Percentiles rank a stretch among this genome's conserved stretches.
Evolutionary conservation across 2,329 filamentous ascomycete genomes (phyloP).

Genomic region (Botrytis squamosa): DNA sequence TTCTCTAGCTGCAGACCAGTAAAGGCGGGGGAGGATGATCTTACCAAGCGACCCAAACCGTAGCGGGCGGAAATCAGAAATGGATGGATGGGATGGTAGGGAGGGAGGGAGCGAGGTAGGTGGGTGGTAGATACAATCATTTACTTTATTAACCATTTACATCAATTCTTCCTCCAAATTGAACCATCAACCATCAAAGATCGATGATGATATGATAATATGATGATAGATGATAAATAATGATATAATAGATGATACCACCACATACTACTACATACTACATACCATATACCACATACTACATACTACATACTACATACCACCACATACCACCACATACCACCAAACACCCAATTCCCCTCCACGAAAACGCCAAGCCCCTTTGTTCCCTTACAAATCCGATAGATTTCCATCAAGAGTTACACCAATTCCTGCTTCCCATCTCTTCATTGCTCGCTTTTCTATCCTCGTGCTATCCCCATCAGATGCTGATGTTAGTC

Average conservation of each 20-base stretch:
- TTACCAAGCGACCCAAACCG: constrained; percentile 14
- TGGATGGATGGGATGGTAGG: background rate
- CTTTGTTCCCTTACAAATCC: constrained; percentile 8
- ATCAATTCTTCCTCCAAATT: background rate
- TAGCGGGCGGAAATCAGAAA: background rate
- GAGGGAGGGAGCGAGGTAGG: no score
- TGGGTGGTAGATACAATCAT: no score
- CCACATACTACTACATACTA: no score
- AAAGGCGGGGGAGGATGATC: constrained; percentile 1
- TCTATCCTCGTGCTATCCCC: constrained; percentile 13
- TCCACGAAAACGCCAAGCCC: constrained; percentile 19
- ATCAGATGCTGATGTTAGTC: background rate
- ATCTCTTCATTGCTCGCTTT: background rate
- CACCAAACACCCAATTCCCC: background rate
- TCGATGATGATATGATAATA: background rate
- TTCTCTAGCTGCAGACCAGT: constrained; percentile 1
- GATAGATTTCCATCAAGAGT: background rate
- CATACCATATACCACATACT: no score
- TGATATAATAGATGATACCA: background rate
- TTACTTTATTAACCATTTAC: background rate
- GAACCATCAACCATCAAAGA: no score
- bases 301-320: no score
- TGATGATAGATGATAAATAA: no score
- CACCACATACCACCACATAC: no score
- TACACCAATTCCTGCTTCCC: background rate